Conservation (phyloP, 495 filamentous ascomycete species). For the Trichocladium uniseriatum region DNA sequence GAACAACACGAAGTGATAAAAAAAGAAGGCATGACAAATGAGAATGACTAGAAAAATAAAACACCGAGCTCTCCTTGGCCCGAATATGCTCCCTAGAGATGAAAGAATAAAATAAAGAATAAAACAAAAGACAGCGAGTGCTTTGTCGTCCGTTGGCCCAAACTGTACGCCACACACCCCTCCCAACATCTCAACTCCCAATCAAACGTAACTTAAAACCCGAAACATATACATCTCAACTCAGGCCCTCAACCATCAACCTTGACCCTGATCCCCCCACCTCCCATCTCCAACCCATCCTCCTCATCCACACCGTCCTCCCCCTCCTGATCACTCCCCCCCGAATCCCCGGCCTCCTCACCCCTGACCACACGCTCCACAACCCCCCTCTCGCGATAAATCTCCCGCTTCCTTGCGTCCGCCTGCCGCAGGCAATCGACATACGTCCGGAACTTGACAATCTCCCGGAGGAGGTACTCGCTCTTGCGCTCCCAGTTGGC, state of each 20-base stretch:
- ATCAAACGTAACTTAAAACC: too few species aligned
- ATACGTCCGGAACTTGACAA: constrained; percentile 92
- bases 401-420: constrained; percentile 31
- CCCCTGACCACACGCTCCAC: constrained; percentile 31
- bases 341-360: constrained; percentile 20
- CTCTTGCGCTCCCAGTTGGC: constrained; percentile 96
- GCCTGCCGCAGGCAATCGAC: constrained; percentile 63
- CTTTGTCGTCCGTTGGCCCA: too few species aligned
- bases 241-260: too few species aligned
- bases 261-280: too few species aligned
- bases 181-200: too few species aligned
- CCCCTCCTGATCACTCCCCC: constrained; percentile 1
- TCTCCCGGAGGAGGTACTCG: constrained; percentile 83
- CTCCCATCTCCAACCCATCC: background rate
- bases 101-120: too few species aligned
- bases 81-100: too few species aligned
- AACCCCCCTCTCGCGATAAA: constrained; percentile 41
- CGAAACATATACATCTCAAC: too few species aligned
- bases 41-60: too few species aligned
- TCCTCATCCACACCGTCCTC: background rate
- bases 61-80: too few species aligned
- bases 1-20: background rate
- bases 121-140: too few species aligned
- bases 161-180: too few species aligned
- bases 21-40: background rate